phyloP scores from a whole-genome alignment of 2,329 filamentous ascomycete species.

The Penicillium sp. region DNA sequence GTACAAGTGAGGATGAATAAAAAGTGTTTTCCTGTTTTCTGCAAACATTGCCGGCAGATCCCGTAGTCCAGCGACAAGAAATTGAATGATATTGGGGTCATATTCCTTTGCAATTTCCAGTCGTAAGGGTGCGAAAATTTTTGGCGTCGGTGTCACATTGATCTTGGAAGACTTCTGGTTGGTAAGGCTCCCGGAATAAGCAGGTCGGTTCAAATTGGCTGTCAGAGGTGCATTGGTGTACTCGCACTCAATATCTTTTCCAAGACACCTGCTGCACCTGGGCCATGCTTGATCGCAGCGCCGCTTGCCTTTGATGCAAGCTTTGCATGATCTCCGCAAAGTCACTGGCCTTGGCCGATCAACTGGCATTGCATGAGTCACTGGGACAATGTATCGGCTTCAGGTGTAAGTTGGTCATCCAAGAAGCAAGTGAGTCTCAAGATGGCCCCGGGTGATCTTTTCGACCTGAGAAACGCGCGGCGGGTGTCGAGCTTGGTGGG shows the following conservation, averaged over 20 bases:
- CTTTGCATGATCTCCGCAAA: conserved; percentile 31
- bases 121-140: conserved; percentile 12
- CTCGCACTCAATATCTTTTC: conserved; percentile 22
- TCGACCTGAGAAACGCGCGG: no score
- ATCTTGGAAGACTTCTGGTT: neutral
- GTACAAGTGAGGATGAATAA: conserved; percentile 29
- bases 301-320: conserved; percentile 29
- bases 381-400: neutral
- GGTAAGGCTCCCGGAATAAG: neutral
- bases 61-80: conserved; percentile 23
- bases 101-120: conserved; percentile 29
- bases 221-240: conserved; percentile 28
- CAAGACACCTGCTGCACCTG: conserved; percentile 26
- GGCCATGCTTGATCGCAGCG: conserved; percentile 31
- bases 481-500: no score
- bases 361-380: neutral
- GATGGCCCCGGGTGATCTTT: no score
- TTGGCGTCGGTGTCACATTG: neutral
- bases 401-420: no score
- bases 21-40: conserved; percentile 20
- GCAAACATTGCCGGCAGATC: conserved; percentile 20
- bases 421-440: no score
- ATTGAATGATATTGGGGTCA: conserved; percentile 17
- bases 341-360: conserved; percentile 4
- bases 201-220: neutral